phyloP scores from a whole-genome alignment of 1,284 basidiomycete species.

The Boletus hoseneyae region DNA sequence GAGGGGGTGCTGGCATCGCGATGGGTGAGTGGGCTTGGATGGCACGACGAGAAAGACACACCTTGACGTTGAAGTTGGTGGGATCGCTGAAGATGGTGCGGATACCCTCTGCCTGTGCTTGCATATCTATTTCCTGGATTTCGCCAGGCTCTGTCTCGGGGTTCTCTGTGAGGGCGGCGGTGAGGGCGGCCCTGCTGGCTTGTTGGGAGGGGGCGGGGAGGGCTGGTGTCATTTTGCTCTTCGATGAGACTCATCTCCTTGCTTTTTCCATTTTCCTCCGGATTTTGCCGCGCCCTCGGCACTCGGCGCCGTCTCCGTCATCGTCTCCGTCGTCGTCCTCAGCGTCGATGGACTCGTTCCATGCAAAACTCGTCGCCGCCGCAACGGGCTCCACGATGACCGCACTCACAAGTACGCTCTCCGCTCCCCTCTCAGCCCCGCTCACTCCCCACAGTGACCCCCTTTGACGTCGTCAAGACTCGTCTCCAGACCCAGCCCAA shows the following conservation, averaged over 20 bases:
- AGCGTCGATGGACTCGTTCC: constrained; percentile 62
- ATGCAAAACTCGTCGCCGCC: constrained; percentile 80
- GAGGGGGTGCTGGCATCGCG: constrained; percentile 70
- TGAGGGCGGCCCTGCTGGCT: constrained; percentile 71
- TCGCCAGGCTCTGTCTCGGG: constrained; percentile 62
- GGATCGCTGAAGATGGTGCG: constrained; percentile 90
- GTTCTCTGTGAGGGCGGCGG: constrained; percentile 62
- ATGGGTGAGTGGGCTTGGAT: constrained; percentile 9
- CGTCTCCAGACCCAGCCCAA: constrained; percentile 82
- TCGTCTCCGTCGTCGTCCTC: constrained; percentile 6
- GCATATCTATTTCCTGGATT: constrained; percentile 78
- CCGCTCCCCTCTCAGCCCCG: neutral
- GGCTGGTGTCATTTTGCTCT: neutral
- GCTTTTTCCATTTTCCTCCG: constrained; percentile 10
- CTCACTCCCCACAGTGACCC: constrained; percentile 67
- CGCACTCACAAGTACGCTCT: constrained; percentile 70
- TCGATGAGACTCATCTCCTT: too few species aligned
- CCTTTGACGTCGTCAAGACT: constrained; percentile 93
- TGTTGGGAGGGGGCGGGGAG: constrained; percentile 62
- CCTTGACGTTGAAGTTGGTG: constrained; percentile 90
- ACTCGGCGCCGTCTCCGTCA: constrained; percentile 4
- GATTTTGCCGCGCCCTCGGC: constrained; percentile 23
- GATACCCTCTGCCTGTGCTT: constrained; percentile 76
- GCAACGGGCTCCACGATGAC: constrained; percentile 79
- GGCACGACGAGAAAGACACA: constrained; percentile 32